Evolutionary conservation across 805 yeast species (phyloP), one percentile per base, ranked within the genome.

Genomic region (Wickerhamiella shivajii): DNA sequence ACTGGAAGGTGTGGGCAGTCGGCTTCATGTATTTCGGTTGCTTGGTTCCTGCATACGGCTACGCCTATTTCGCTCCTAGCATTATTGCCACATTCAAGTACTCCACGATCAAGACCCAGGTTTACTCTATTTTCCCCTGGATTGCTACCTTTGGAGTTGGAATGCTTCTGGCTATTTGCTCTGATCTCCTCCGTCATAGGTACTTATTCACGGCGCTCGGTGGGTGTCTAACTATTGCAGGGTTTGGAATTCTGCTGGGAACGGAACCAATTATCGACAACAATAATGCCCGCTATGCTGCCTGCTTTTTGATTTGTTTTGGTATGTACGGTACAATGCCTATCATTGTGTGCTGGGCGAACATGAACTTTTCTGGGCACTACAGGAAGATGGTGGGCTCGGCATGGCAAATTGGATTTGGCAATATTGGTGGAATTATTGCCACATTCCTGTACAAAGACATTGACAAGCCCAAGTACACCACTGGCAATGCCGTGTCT

Each of bases 41-140:
- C 36, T 66, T 76, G 45, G 67, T 76, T 39, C 81, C 83, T n/a
- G 65, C 81, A 12, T 77, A 77, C 45, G 77, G 81, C 27, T 75
- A 74, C 46, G 83, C 84, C 11, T 75, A 69, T 52, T 76, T 76
- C 51, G 74, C 83, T 14, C 72, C 80, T 27, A 61, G 76, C 19
- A 76, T 76, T 49, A 72, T 76, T 49, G 59, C 59, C 33, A 54
- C 66, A 25, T 59, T 76, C 58, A 76, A 77, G 14, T 64, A 74
- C 60, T 65, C 80, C 2, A 74, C 80, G 3, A 76, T 72, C 46
- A 61, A 67, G 36, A 87, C 92, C 7, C 83, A 83, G 53, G 67
- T 76, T 36, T 75, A 74, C 56, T 77, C 93, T 0, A 79, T 83
- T 31, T 84, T 81, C 44, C 92, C 93, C 14, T 83, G 92, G 85